Evolutionary conservation across 371 early-diverging fungal species (phyloP).

Genomic region (Chytridiales sp.): DNA sequence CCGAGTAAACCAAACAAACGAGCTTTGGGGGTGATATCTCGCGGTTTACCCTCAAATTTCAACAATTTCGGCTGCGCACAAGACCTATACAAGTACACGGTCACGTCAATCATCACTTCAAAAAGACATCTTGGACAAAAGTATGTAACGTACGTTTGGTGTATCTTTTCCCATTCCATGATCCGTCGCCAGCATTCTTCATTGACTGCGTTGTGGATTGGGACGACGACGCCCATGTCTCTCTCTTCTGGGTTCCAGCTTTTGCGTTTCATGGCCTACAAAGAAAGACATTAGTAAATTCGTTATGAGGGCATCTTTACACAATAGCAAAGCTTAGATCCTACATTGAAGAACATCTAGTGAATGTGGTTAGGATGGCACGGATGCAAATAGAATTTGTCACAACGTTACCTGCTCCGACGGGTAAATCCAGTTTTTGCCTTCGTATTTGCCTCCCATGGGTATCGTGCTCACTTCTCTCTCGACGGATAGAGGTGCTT

Average conservation of each 20-base stretch:
- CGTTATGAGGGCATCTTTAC: too few species aligned
- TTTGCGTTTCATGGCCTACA: slow-evolving; percentile 90
- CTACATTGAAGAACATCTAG: slow-evolving; percentile 38
- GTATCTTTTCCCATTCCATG: slow-evolving; percentile 80
- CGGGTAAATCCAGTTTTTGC: slow-evolving; percentile 85
- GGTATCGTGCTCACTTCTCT: slow-evolving; percentile 77
- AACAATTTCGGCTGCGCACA: slow-evolving; percentile 39
- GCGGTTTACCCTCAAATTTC: slow-evolving; percentile 48
- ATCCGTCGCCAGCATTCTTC: slow-evolving; percentile 91
- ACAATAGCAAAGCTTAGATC: neutral
- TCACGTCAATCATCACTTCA: too few species aligned
- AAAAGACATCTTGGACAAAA: too few species aligned
- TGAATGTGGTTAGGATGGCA: neutral
- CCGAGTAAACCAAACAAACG: slow-evolving; percentile 37
- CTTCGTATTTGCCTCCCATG: slow-evolving; percentile 42
- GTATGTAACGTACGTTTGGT: slow-evolving; percentile 23
- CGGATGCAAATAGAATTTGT: neutral
- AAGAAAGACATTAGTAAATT: too few species aligned
- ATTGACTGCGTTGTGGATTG: slow-evolving; percentile 86
- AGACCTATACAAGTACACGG: slow-evolving; percentile 2
- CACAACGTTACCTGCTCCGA: slow-evolving; percentile 73
- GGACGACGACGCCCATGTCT: slow-evolving; percentile 75
- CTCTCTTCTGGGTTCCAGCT: slow-evolving; percentile 73
- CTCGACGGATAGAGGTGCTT: slow-evolving; percentile 51
- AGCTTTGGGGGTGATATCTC: slow-evolving; percentile 44